Base-by-base conservation (phyloP, 352 stramenopile genomes). In the Paralagenidium karlingii region DNA sequence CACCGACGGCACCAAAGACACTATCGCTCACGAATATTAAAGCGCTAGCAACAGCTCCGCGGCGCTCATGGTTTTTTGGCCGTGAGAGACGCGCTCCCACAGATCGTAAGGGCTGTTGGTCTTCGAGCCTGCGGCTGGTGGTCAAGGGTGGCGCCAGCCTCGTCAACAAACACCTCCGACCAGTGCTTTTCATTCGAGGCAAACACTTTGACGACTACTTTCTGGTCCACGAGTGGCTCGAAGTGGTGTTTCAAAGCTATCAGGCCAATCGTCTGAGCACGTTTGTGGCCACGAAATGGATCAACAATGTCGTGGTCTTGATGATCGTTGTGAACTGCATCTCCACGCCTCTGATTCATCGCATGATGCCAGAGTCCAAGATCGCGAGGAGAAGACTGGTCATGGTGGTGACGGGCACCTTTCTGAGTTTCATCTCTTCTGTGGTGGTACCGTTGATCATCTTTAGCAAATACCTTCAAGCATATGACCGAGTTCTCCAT, bases 381-480 rank as follows among this genome's bases (percentile, higher is more conserved):
- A n/a, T n/a, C n/a, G n/a, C n/a, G n/a, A n/a, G n/a, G n/a, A n/a
- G n/a, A n/a, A n/a, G n/a, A n/a, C 53, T 82, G 12, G 64, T 63
- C 3, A 64, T 65, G 0, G 53, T 71, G 2, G 63, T 74, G 3
- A 36, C 77, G 2, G 70, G 70, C 1, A 53, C 65, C 21, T 32
- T 61, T 11, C 45, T 84, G n/a, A 82, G 64, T 52, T 60, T 82
- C 5, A 11, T 71, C 7, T 65, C 67, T 30, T 59, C 65, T 8
- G 38, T 76, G 5, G 43, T 57, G 8, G 60, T 70, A 5, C 63
- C 70, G 1, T 38, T 74, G 3, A 45, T 59, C 6, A 39, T 84
- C 1, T 80, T 80, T 31, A 62, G 57, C 0, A 33, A 46, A 7
- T 37, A 41, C 3, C 45, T 51, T 24, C 56, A 84, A 32, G 21